Conservation (phyloP, 139 green algal species). For the Auxenochlorella pyrenoidosa region DNA sequence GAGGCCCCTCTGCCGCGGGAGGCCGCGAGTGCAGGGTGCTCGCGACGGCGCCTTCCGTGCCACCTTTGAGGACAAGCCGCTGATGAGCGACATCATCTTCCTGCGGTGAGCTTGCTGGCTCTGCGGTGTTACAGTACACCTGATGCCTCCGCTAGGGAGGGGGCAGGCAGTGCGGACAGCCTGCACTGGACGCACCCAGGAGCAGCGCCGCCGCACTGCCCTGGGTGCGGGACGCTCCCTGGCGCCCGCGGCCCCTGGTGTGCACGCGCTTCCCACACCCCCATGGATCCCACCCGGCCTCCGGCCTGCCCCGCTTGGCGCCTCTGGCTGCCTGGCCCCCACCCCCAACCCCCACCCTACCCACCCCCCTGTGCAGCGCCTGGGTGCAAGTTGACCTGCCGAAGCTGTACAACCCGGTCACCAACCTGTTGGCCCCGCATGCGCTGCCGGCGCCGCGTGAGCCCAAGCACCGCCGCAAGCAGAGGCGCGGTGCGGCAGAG, state of each 20-base stretch:
- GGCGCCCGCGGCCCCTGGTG: too few species aligned
- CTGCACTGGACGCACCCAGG: too few species aligned
- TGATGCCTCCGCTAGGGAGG: too few species aligned
- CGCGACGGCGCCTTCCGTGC: slow-evolving; percentile 80
- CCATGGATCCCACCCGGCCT: not conserved
- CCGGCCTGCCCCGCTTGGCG: not conserved
- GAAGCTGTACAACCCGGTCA: slow-evolving; percentile 93
- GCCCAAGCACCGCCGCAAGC: slow-evolving; percentile 49
- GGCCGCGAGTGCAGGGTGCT: slow-evolving; percentile 48
- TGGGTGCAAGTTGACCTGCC: slow-evolving; percentile 96
- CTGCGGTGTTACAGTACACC: too few species aligned
- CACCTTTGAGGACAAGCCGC: slow-evolving; percentile 97
- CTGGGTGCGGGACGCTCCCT: too few species aligned
- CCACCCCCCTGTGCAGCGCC: slow-evolving; percentile 59
- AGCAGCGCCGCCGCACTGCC: too few species aligned
- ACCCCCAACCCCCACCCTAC: slow-evolving; percentile 7
- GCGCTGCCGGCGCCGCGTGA: not conserved
- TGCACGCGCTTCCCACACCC: too few species aligned
- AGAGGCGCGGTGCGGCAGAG: not conserved
- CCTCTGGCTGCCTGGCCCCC: too few species aligned
- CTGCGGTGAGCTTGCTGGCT: slow-evolving; percentile 22
- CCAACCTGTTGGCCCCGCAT: slow-evolving; percentile 80
- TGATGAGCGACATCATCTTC: slow-evolving; percentile 95
- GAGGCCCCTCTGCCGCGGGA: too few species aligned
- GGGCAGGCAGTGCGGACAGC: too few species aligned